Conservation (phyloP, 2,329 filamentous ascomycete species). For the Rasamsonia emersonii region DNA sequence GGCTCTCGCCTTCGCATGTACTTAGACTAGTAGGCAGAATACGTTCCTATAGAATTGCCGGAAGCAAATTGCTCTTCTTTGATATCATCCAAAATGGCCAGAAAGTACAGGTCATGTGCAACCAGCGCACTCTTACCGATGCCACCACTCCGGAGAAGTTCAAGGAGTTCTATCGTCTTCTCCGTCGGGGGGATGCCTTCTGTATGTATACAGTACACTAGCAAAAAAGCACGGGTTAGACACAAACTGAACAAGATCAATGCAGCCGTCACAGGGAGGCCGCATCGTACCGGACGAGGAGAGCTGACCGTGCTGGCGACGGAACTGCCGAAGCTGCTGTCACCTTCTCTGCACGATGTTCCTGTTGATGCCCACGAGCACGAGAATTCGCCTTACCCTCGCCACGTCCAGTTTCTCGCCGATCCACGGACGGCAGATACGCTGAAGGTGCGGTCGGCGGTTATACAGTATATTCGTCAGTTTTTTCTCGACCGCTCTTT, state of each 20-base stretch:
- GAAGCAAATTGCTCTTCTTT: conserved; percentile 75
- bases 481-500: conserved; percentile 67
- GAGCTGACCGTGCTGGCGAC: conserved; percentile 66
- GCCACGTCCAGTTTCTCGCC: conserved; percentile 80
- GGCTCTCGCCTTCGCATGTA: conserved; percentile 17
- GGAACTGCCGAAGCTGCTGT: conserved; percentile 60
- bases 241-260: conserved; percentile 10
- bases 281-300: conserved; percentile 61
- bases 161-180: conserved; percentile 54
- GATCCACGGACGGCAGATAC: conserved; percentile 60
- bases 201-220: no score
- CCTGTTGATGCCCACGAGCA: conserved; percentile 62
- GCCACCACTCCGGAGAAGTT: conserved; percentile 36
- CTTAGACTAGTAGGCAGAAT: conserved; percentile 60
- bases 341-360: conserved; percentile 71
- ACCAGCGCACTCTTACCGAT: conserved; percentile 42
- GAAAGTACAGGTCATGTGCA: conserved; percentile 68
- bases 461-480: conserved; percentile 65
- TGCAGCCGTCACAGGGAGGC: conserved; percentile 59
- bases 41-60: conserved; percentile 58
- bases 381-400: conserved; percentile 64
- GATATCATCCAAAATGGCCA: conserved; percentile 67
- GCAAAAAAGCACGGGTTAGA: not conserved
- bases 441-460: conserved; percentile 62
- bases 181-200: conserved; percentile 75